These are phyloP conservation scores for Aspergillus sp. DNA, from an alignment of 2,329 filamentous ascomycete genomes.

Conservation along the genomic window DNA sequence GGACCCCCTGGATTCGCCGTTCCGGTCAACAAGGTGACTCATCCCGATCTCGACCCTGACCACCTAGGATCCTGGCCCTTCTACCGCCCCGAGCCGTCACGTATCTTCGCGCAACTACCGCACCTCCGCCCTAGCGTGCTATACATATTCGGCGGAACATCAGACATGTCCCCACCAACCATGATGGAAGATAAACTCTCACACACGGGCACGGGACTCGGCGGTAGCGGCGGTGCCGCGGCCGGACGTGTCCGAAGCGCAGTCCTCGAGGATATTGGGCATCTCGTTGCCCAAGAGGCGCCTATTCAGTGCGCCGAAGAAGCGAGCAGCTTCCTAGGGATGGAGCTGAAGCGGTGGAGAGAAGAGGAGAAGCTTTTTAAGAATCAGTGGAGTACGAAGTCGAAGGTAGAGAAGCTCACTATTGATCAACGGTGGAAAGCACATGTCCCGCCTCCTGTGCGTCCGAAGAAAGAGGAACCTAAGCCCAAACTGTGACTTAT, in stretches of 20 bases:
- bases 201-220: conserved; percentile 43
- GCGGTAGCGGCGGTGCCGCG: conserved; percentile 59
- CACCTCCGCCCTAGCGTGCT: conserved; percentile 51
- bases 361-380: conserved; percentile 61
- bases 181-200: conserved; percentile 48
- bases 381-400: conserved; percentile 57
- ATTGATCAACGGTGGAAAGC: conserved; percentile 60
- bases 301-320: conserved; percentile 68
- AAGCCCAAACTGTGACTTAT: conserved; percentile 34
- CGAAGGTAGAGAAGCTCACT: conserved; percentile 59
- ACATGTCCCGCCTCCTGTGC: conserved; percentile 37
- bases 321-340: conserved; percentile 60
- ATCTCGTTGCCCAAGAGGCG: conserved; percentile 83
- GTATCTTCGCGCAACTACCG: conserved; percentile 46
- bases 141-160: conserved; percentile 52
- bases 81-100: conserved; percentile 48
- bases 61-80: conserved; percentile 43
- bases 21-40: conserved; percentile 47
- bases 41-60: conserved; percentile 50
- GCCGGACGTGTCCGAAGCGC: conserved; percentile 70
- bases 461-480: conserved; percentile 31
- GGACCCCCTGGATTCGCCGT: conserved; percentile 56
- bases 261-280: conserved; percentile 68
- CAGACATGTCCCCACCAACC: conserved; percentile 45
- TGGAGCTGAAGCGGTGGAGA: conserved; percentile 63